Percentiles rank a stretch among this genome's conserved stretches.
Conservation (phyloP, 2,329 filamentous ascomycete species). For the Cryoendolithus antarcticus region DNA sequence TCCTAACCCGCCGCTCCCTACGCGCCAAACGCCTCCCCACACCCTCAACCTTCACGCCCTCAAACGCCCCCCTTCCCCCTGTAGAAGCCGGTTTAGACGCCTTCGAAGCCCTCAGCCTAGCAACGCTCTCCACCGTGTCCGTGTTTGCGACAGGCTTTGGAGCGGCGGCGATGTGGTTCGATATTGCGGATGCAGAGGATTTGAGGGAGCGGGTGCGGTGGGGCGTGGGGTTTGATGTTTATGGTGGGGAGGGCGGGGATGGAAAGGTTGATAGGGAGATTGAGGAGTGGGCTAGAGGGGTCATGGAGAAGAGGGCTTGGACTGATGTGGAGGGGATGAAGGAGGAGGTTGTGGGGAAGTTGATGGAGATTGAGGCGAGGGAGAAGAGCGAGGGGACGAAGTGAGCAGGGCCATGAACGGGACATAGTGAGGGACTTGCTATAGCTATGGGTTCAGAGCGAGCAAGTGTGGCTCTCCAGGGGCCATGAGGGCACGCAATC, state of each 20-base stretch:
- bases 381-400: no score
- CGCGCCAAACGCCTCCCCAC: conserved; percentile 47
- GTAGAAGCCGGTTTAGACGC: conserved; percentile 57
- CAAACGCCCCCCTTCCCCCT: conserved; percentile 34
- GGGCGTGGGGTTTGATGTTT: conserved; percentile 47
- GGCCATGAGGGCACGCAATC: no score
- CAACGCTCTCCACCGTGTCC: conserved; percentile 72
- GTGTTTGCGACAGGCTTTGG: conserved; percentile 64
- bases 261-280: conserved; percentile 36
- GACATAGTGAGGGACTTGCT: no score
- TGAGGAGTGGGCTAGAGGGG: conserved; percentile 32
- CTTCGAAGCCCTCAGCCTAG: conserved; percentile 69
- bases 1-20: conserved; percentile 53
- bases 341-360: conserved; percentile 14
- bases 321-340: conserved; percentile 27
- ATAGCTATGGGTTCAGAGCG: no score
- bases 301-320: no score
- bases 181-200: conserved; percentile 48
- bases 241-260: conserved; percentile 34
- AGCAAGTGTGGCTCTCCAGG: no score
- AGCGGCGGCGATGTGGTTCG: conserved; percentile 61
- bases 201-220: conserved; percentile 46
- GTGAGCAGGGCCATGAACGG: no score
- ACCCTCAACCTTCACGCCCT: conserved; percentile 61
- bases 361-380: conserved; percentile 13